Conservation (phyloP, 805 yeast species). For the Sugiyamaella mastotermitis region DNA sequence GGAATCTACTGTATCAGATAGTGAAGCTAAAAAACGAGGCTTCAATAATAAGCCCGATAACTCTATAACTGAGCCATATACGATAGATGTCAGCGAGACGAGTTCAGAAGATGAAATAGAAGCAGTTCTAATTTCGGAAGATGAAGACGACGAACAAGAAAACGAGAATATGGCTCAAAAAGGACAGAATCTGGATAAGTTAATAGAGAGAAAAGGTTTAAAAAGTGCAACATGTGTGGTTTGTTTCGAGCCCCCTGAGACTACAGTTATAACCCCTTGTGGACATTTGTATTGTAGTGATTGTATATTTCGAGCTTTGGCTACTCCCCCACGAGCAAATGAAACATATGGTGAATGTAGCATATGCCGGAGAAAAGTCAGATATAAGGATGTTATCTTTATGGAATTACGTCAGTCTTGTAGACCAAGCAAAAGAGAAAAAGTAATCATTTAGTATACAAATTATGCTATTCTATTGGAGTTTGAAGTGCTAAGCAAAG, state of each 20-base stretch:
- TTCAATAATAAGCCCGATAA: too few relatives aligned
- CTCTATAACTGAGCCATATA: too few relatives aligned
- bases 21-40: too few relatives aligned
- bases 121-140: conserved; percentile 4
- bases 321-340: conserved; percentile 24
- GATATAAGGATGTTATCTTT: conserved; percentile 23
- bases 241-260: conserved; percentile 31
- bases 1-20: too few relatives aligned
- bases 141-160: conserved; percentile 2
- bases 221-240: conserved; percentile 27
- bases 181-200: not conserved
- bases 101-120: conserved; percentile 14
- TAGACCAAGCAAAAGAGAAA: not conserved
- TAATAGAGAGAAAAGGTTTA: conserved; percentile 12
- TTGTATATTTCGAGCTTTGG: conserved; percentile 30
- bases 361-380: conserved; percentile 29
- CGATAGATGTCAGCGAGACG: too few relatives aligned
- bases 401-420: conserved; percentile 21
- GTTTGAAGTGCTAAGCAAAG: conserved; percentile 20
- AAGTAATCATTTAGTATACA: not conserved
- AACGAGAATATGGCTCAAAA: not conserved
- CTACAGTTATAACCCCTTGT: conserved; percentile 29
- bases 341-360: conserved; percentile 28
- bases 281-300: conserved; percentile 34
- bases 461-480: not conserved